Conservation (phyloP, 768 basidiomycete genomes). For the Kwoniella botswanensis region DNA sequence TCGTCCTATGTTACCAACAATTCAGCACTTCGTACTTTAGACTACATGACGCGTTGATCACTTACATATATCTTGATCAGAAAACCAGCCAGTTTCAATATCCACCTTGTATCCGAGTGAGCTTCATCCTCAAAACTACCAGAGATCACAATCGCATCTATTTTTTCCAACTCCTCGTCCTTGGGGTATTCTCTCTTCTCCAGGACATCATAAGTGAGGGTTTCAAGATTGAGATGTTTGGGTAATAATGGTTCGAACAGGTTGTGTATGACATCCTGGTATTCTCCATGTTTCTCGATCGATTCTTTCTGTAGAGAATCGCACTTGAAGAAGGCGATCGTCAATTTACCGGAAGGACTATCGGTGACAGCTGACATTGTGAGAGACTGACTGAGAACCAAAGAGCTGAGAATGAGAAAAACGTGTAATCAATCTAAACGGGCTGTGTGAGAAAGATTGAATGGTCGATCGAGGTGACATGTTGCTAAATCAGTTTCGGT, state of each 20-base stretch:
- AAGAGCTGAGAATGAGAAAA: not conserved
- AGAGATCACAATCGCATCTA: conserved; percentile 43
- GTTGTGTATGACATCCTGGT: conserved; percentile 47
- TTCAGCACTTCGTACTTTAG: not conserved
- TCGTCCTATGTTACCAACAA: conserved; percentile 24
- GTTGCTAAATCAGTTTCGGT: not conserved
- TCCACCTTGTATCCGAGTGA: conserved; percentile 43
- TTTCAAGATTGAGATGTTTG: conserved; percentile 33
- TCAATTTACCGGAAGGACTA: conserved; percentile 26
- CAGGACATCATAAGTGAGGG: conserved; percentile 41
- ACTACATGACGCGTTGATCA: not conserved
- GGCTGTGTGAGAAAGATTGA: not conserved
- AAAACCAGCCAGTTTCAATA: conserved; percentile 44
- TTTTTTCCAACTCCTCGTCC: conserved; percentile 38
- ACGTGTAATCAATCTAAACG: no score
- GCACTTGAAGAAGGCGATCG: conserved; percentile 46
- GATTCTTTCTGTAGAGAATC: conserved; percentile 38
- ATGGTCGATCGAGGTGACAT: not conserved
- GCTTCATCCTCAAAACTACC: conserved; percentile 50
- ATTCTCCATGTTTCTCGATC: conserved; percentile 38
- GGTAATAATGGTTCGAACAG: conserved; percentile 45
- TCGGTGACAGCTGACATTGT: conserved; percentile 11
- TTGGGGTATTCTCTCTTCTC: conserved; percentile 40
- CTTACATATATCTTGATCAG: conserved; percentile 38
- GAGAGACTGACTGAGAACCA: not conserved